Conservation (phyloP, 73 alveolate genomes). For the Blepharisma japonicum region DNA sequence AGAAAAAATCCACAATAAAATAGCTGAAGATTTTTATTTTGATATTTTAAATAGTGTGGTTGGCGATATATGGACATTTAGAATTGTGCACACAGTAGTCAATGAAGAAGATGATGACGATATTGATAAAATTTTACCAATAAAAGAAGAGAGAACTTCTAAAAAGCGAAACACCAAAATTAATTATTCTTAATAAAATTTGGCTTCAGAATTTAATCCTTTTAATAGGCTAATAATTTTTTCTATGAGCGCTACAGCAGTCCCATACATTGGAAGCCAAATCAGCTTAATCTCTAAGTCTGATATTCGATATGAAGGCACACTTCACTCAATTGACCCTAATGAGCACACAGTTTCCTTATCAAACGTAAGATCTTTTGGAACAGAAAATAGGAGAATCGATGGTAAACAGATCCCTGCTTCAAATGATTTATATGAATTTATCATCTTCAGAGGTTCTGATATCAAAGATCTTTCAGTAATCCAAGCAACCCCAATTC, state of each 20-base stretch:
- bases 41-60: background rate
- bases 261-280: conserved; percentile 31
- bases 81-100: background rate
- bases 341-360: conserved; percentile 36
- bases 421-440: too few species aligned
- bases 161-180: too few species aligned
- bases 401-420: conserved; percentile 47
- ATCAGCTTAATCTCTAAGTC: conserved; percentile 36
- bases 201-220: too few species aligned
- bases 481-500: too few species aligned
- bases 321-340: conserved; percentile 37
- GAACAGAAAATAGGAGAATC: conserved; percentile 33
- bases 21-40: background rate
- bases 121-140: too few species aligned
- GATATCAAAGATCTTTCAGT: too few species aligned
- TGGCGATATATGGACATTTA: background rate
- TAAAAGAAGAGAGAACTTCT: too few species aligned
- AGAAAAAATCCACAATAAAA: background rate
- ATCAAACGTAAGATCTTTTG: conserved; percentile 38
- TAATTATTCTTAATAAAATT: too few species aligned
- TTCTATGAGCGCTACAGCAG: too few species aligned
- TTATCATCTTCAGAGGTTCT: too few species aligned
- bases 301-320: conserved; percentile 42
- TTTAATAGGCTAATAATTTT: too few species aligned
- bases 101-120: too few species aligned